phyloP scores from a whole-genome alignment of 495 filamentous ascomycete genomes.

The Pseudotulostoma volvatum region DNA sequence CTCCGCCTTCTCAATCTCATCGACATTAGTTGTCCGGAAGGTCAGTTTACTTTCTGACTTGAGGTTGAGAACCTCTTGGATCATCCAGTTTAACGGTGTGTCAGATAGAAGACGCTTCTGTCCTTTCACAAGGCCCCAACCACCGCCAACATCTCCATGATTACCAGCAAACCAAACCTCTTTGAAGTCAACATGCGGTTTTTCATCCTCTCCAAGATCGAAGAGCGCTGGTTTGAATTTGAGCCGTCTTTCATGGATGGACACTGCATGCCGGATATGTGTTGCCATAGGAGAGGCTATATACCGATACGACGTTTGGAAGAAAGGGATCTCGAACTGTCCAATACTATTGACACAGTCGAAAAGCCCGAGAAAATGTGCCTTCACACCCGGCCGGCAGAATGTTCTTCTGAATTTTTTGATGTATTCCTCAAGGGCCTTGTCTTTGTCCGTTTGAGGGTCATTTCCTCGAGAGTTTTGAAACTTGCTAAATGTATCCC shows the following conservation, averaged over 20 bases:
- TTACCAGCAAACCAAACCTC: constrained; percentile 62
- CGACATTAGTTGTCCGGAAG: constrained; percentile 4
- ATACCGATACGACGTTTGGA: constrained; percentile 4
- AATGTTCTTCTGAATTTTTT: constrained; percentile 25
- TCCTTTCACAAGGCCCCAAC: constrained; percentile 37
- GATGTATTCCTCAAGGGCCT: constrained; percentile 16
- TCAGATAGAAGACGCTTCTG: constrained; percentile 15
- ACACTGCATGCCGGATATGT: constrained; percentile 42
- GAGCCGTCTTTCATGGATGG: constrained; percentile 49
- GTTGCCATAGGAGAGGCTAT: constrained; percentile 28
- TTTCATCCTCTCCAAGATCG: constrained; percentile 33
- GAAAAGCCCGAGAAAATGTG: constrained; percentile 28
- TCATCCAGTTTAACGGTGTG: constrained; percentile 26
- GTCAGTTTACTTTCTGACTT: constrained; percentile 6
- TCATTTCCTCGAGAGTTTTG: constrained; percentile 3
- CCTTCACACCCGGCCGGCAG: constrained; percentile 17
- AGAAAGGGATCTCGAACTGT: constrained; percentile 15
- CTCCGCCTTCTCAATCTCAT: constrained; percentile 1
- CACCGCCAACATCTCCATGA: constrained; percentile 59
- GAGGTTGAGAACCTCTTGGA: constrained; percentile 17
- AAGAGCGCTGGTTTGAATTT: constrained; percentile 42
- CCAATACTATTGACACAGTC: constrained; percentile 29
- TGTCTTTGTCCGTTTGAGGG: constrained; percentile 7
- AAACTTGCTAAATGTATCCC: constrained; percentile 8
- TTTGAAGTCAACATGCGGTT: constrained; percentile 45